phyloP scores from a whole-genome alignment of 2,329 filamentous ascomycete genomes.

The Clathrospora elynae region DNA sequence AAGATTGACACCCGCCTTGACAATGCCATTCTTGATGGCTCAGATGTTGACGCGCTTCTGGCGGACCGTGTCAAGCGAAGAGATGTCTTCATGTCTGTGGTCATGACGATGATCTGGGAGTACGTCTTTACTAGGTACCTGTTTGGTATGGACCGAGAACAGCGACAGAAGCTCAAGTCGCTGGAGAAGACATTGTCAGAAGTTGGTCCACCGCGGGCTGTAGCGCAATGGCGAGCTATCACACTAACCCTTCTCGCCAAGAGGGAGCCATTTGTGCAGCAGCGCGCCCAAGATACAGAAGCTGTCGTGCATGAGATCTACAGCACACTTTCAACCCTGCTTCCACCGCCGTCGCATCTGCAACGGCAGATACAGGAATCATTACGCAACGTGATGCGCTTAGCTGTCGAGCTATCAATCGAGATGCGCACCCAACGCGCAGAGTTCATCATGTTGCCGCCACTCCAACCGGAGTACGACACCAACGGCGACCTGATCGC shows the following conservation, averaged over 20 bases:
- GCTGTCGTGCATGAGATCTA: constrained; percentile 93
- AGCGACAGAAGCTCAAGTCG: constrained; percentile 94
- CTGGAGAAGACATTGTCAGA: constrained; percentile 91
- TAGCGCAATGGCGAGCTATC: constrained; percentile 95
- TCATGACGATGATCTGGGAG: constrained; percentile 99
- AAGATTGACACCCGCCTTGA: constrained; percentile 93
- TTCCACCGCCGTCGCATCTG: constrained; percentile 82
- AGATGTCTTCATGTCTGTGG: constrained; percentile 97
- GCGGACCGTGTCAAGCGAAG: constrained; percentile 84
- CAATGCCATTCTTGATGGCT: constrained; percentile 91
- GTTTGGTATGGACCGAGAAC: constrained; percentile 97
- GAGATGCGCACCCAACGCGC: constrained; percentile 97
- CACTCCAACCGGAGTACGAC: constrained; percentile 92
- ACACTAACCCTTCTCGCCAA: constrained; percentile 87
- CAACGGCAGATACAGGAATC: constrained; percentile 82
- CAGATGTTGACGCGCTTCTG: constrained; percentile 87
- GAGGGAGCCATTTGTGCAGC: constrained; percentile 76
- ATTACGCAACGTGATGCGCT: constrained; percentile 82
- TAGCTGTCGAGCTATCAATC: constrained; percentile 87
- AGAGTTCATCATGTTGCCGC: constrained; percentile 98
- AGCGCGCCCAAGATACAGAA: constrained; percentile 88
- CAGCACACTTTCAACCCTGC: constrained; percentile 78
- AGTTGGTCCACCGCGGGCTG: constrained; percentile 81
- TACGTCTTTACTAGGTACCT: constrained; percentile 97
- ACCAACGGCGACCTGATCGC: constrained; percentile 86